phyloP scores from a whole-genome alignment of 1,284 basidiomycete species.

The Puccinia horiana region DNA sequence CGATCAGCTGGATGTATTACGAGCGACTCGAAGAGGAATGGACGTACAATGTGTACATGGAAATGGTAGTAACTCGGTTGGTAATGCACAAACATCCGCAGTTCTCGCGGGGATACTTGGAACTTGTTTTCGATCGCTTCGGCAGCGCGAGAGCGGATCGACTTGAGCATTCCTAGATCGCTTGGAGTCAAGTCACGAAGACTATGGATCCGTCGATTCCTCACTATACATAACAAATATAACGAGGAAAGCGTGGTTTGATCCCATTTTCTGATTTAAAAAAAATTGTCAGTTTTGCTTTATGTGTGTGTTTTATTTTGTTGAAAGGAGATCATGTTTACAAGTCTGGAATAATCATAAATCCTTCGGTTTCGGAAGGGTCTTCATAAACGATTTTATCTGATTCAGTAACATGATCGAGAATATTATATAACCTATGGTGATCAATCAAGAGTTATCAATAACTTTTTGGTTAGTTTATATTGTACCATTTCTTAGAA shows the following conservation, averaged over 20 bases:
- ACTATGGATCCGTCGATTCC: conserved; percentile 56
- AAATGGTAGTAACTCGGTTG: conserved; percentile 69
- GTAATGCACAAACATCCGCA: conserved; percentile 71
- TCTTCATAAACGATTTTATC: conserved; percentile 73
- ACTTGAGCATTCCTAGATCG: conserved; percentile 71
- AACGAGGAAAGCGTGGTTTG: conserved; percentile 56
- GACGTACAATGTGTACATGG: conserved; percentile 84
- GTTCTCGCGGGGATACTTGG: conserved; percentile 65
- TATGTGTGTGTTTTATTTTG: background rate
- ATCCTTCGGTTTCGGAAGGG: conserved; percentile 65
- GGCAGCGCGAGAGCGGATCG: conserved; percentile 67
- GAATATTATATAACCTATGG: conserved; percentile 76
- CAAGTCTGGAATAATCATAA: conserved; percentile 82
- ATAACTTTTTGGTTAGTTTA: no score
- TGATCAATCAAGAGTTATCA: background rate
- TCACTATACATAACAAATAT: conserved; percentile 58
- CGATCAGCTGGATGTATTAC: conserved; percentile 63
- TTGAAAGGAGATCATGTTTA: background rate
- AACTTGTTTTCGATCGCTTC: conserved; percentile 67
- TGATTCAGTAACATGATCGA: conserved; percentile 76
- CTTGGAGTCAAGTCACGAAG: conserved; percentile 64
- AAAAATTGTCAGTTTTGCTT: background rate
- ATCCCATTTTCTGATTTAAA: conserved; percentile 57
- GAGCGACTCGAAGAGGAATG: background rate
- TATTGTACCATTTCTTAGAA: background rate